Evolutionary conservation across 1,139 yeast genomes (phyloP).

Genomic region (Chernovozyma aurita): DNA sequence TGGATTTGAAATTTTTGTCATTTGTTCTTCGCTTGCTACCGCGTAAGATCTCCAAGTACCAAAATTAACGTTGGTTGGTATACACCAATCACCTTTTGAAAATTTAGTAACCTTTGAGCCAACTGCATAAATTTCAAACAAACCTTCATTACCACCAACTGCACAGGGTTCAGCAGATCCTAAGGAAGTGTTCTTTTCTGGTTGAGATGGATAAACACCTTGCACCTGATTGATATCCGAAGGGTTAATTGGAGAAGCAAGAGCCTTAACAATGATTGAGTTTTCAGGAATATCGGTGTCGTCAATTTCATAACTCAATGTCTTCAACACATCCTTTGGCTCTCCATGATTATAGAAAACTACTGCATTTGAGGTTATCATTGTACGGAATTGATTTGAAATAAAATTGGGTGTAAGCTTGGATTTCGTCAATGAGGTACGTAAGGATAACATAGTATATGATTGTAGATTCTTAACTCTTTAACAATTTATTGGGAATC

Average conservation of each 20-base stretch:
- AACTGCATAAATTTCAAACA: slow-evolving; percentile 73
- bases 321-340: slow-evolving; percentile 51
- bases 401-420: background rate
- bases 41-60: slow-evolving; percentile 97
- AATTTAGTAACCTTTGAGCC: slow-evolving; percentile 54
- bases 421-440: background rate
- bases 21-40: slow-evolving; percentile 42
- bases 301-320: slow-evolving; percentile 49
- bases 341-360: slow-evolving; percentile 57
- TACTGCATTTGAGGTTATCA: slow-evolving; percentile 56
- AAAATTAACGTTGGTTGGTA: slow-evolving; percentile 75
- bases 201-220: slow-evolving; percentile 40
- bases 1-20: slow-evolving; percentile 51
- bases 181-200: slow-evolving; percentile 26
- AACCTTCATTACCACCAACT: slow-evolving; percentile 69
- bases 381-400: slow-evolving; percentile 19
- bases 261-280: slow-evolving; percentile 52
- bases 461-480: too few species aligned
- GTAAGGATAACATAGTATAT: background rate
- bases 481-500: too few species aligned
- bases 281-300: slow-evolving; percentile 37
- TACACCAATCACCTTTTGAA: slow-evolving; percentile 80
- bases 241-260: slow-evolving; percentile 78
- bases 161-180: slow-evolving; percentile 31
- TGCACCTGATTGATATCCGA: slow-evolving; percentile 39